These are phyloP conservation scores for Arthroderma sp. DNA, from an alignment of 2,329 filamentous ascomycete genomes.

Conservation along the genomic window DNA sequence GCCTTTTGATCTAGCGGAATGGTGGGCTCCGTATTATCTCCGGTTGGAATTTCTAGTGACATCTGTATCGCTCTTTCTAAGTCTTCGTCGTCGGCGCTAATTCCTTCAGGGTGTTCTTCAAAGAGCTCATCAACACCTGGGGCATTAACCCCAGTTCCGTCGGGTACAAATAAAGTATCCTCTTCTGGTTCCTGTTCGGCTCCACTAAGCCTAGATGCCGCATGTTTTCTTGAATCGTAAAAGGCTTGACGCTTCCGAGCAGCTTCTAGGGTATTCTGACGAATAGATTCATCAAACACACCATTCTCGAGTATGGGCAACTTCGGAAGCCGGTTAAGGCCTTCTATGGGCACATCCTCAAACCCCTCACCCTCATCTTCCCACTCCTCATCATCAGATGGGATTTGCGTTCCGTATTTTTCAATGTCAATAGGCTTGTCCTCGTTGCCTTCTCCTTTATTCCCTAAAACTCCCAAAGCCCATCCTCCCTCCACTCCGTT, in stretches of 20 bases:
- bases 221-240: conserved; percentile 29
- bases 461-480: conserved; percentile 86
- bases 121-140: conserved; percentile 45
- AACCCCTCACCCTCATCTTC: conserved; percentile 69
- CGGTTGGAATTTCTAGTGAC: conserved; percentile 48
- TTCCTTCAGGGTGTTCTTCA: conserved; percentile 32
- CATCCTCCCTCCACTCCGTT: conserved; percentile 89
- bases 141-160: conserved; percentile 30
- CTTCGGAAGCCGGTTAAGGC: conserved; percentile 71
- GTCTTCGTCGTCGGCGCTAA: conserved; percentile 52
- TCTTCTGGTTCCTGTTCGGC: conserved; percentile 24
- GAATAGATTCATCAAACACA: conserved; percentile 24
- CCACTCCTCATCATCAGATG: conserved; percentile 46
- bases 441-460: conserved; percentile 62
- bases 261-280: conserved; percentile 19
- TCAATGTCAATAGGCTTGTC: conserved; percentile 92
- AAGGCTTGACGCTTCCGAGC: conserved; percentile 35
- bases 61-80: conserved; percentile 71
- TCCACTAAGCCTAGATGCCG: not conserved
- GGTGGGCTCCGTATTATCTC: conserved; percentile 25
- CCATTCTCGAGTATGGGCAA: conserved; percentile 28
- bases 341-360: conserved; percentile 85
- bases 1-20: conserved; percentile 14
- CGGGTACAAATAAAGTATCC: conserved; percentile 44
- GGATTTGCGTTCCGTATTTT: conserved; percentile 40